These are phyloP conservation scores for Cutaneotrichosporon curvatum DNA, from an alignment of 1,284 basidiomycete species.

Conservation along the genomic window DNA sequence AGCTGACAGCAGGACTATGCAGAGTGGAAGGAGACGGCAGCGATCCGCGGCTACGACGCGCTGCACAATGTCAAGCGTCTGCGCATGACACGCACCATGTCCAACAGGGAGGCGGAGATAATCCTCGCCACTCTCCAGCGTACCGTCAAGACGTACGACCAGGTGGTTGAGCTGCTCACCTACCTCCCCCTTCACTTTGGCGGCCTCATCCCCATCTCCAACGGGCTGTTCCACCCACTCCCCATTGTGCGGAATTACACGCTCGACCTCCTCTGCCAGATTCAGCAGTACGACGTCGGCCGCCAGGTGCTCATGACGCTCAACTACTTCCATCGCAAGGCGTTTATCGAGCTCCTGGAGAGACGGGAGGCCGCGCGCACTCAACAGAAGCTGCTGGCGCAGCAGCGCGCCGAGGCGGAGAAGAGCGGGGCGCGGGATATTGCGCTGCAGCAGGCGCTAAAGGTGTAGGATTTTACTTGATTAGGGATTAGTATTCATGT, in stretches of 20 bases:
- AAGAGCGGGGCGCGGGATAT: background rate
- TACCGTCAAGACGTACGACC: conserved; percentile 67
- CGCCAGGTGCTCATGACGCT: conserved; percentile 71
- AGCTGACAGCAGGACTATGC: conserved; percentile 54
- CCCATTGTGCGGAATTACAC: conserved; percentile 66
- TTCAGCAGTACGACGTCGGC: conserved; percentile 73
- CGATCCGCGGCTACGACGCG: conserved; percentile 62
- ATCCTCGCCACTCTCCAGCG: conserved; percentile 70
- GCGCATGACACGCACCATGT: conserved; percentile 56
- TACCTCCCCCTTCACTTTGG: conserved; percentile 68
- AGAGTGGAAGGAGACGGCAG: conserved; percentile 46
- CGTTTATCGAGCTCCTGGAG: conserved; percentile 23
- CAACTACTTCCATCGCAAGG: conserved; percentile 76
- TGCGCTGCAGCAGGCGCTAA: conserved; percentile 6
- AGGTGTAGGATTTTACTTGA: conserved; percentile 2
- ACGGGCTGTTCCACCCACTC: conserved; percentile 82
- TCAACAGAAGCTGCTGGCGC: background rate
- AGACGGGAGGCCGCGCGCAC: conserved; percentile 11
- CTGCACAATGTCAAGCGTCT: conserved; percentile 65
- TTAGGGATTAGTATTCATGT: background rate
- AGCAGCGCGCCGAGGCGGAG: conserved; percentile 3
- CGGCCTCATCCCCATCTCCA: conserved; percentile 75
- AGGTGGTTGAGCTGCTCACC: conserved; percentile 82
- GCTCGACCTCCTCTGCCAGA: conserved; percentile 71
- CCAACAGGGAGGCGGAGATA: conserved; percentile 59